Evolutionary conservation across 768 basidiomycete species (phyloP), one percentile per base, ranked within the genome.

Genomic region (Trametes cingulata): DNA sequence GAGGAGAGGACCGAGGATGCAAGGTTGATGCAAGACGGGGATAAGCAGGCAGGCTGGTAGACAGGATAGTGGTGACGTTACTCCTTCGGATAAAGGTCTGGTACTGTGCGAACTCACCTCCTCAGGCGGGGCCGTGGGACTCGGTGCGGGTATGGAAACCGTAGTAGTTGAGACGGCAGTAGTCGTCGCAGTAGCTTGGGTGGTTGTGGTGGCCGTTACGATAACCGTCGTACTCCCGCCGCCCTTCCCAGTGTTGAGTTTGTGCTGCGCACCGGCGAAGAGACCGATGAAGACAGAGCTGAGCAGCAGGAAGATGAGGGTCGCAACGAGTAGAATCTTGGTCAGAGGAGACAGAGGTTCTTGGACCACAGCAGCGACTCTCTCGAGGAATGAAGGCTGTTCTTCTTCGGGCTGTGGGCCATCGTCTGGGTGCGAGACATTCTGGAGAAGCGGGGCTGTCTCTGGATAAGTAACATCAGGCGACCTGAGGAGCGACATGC

Each of bases 241-340:
- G 19, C 71, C 72, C 15, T 65, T 68, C 56, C 78, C 78, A n/a
- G 79, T 67, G 61, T 83, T 83, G 52, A 94, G 80, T 61, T 85
- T 87, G 69, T 91, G 88, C 71, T 93, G 85, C 1, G 88, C 87
- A 10, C 97, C 97, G 33, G 93, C 89, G 72, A 95, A 98, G 5
- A 99, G 78, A 10, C 96, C 96, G 61, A 95, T 87, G 73, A 96
- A 95, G n/a, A 92, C 80, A 7, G 91, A 90, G 64, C 84, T 86
- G 48, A 93, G 80, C 46, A 98, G 80, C 14, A 98, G 80, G 47
- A 99, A 80, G 25, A 90, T 73, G 61, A 98, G 81, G 0, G 84
- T 82, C 46, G 91, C 77, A 19, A 87, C 78, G 12, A 93, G 84
- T 1, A 98, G 85, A 52, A 93, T 77, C 77, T 93, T 90, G 50